Conservation (phyloP, 192 early-diverging fungal species). For the Chytriomyces confervae region DNA sequence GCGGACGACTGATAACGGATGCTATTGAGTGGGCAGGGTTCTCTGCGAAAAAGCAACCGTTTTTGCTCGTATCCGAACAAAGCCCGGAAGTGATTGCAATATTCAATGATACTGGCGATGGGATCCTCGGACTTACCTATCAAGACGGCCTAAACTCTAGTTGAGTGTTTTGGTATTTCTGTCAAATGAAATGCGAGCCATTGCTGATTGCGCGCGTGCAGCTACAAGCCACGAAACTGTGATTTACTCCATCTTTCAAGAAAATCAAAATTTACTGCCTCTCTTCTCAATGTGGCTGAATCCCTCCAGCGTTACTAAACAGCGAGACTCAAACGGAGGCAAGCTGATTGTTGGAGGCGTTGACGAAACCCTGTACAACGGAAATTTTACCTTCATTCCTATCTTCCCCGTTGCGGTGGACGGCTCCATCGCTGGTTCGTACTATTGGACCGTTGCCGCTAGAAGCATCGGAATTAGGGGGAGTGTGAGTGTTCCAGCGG, state of each 20-base stretch:
- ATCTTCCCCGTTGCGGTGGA: neutral
- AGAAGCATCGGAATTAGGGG: neutral
- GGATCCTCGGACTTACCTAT: conserved; percentile 18
- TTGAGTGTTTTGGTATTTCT: neutral
- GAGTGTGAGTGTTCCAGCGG: neutral
- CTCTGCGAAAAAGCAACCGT: neutral
- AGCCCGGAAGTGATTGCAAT: neutral
- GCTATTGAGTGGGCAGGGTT: conserved; percentile 1
- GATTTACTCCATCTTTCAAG: neutral
- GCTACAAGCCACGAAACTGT: neutral
- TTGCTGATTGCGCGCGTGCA: neutral
- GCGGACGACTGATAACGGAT: neutral
- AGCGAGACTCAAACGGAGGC: neutral
- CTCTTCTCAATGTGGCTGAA: conserved; percentile 27
- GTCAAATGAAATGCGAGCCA: neutral
- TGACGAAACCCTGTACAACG: conserved; percentile 19
- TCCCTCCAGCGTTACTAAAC: neutral
- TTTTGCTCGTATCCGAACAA: neutral
- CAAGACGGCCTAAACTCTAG: neutral
- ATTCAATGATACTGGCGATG: conserved; percentile 9
- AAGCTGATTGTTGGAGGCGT: conserved; percentile 18
- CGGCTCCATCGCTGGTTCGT: neutral
- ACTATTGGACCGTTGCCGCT: conserved; percentile 4
- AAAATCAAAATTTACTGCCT: neutral
- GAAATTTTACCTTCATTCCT: conserved; percentile 30